Evolutionary conservation across 2,329 filamentous ascomycete genomes (phyloP), one percentile per base, ranked within the genome.

Genomic region (Akanthomyces uredinophilus): DNA sequence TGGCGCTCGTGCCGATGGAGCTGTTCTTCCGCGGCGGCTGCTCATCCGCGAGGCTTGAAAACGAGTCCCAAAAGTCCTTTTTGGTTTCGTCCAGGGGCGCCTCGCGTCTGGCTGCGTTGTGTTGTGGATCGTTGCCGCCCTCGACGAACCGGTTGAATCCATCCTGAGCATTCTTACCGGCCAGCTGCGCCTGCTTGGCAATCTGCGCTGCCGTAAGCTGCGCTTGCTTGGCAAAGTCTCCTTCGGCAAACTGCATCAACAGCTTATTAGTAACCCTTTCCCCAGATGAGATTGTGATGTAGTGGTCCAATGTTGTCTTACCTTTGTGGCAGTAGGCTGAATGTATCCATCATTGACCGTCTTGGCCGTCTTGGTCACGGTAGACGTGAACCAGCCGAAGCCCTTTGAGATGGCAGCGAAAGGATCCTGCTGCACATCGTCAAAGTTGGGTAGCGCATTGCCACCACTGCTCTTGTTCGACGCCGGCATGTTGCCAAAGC

Each of bases 1-100:
- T 85, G 22, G 83, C 83, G 63, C 81, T 79, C 22, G 84, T 87
- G 37, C 84, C 84, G 64, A 87, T 83, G 2, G 83, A 77, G 68
- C 77, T 83, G 62, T 76, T 75, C 49, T 71, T 72, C 14, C 70
- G 71, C 18, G 61, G 70, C 11, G 62, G 47, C 67, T 72, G 63
- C 37, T 62, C 79, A 76, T 88, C 83, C 0, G 86, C 88, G 29
- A 88, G 74, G 32, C 83, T 85, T 0, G 92, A 88, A 75, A 98
- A 96, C 68, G 89, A 89, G 72, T 96, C 93, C 93, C 93, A 97
- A 76, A 96, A 96, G 67, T 90, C 89, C 72, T 89, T 89, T 75
- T 88, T 90, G 83, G 74, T 89, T 82, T 79, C 81, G 70, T 87
- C 81, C 57, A 86, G 69, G 61, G 74, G 78, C 60, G 71, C 76